phyloP scores from a whole-genome alignment of 345 rosid species.

The Kandelia obovata region DNA sequence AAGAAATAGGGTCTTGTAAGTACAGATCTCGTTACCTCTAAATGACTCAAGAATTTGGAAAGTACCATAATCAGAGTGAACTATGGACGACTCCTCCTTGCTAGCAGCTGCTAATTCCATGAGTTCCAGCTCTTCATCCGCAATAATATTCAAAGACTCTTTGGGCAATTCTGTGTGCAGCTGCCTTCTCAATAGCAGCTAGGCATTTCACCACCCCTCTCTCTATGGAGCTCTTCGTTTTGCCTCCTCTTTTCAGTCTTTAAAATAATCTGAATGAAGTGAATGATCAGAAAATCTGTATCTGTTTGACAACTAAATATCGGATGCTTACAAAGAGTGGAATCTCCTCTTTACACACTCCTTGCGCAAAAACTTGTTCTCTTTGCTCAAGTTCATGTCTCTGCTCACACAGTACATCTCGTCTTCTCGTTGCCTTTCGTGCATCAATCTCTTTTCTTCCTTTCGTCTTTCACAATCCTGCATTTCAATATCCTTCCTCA shows the following conservation, averaged over 20 bases:
- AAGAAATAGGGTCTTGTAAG: too few relatives aligned
- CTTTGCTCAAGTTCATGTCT: conserved; percentile 82
- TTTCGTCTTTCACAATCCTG: conserved; percentile 89
- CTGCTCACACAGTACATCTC: conserved; percentile 83
- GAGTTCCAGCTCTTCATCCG: conserved; percentile 97
- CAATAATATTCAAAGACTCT: conserved; percentile 94
- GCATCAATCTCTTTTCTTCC: conserved; percentile 89
- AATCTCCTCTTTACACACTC: conserved; percentile 56
- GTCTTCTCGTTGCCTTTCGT: conserved; percentile 90
- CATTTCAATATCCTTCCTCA: conserved; percentile 86
- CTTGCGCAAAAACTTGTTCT: conserved; percentile 77
- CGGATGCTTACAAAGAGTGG: neutral
- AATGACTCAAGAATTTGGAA: conserved; percentile 76
- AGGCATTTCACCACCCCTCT: conserved; percentile 76
- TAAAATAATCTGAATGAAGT: conserved; percentile 11
- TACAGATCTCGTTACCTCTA: conserved; percentile 50
- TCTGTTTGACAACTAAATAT: neutral
- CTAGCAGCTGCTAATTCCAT: conserved; percentile 93
- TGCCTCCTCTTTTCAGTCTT: conserved; percentile 87
- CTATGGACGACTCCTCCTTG: conserved; percentile 67
- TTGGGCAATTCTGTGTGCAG: conserved; percentile 91
- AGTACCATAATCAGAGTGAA: conserved; percentile 74
- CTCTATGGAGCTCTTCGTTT: conserved; percentile 85
- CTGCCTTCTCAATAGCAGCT: conserved; percentile 91
- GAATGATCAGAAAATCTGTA: neutral